These are phyloP conservation scores for Truncatella angustata DNA, from an alignment of 2,329 filamentous ascomycete genomes.

Conservation along the genomic window DNA sequence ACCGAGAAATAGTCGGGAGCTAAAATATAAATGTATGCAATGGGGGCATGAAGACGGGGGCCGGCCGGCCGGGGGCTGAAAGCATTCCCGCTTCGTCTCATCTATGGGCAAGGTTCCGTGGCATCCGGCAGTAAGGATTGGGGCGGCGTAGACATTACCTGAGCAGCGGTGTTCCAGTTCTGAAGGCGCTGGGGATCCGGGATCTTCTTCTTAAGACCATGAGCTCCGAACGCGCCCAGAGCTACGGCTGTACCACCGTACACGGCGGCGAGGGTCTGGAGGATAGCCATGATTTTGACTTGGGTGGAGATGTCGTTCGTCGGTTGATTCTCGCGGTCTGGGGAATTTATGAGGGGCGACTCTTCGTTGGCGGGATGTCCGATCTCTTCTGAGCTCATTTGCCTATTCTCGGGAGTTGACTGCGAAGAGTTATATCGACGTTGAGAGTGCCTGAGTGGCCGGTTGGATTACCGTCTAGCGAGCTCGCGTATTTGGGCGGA, in stretches of 20 bases:
- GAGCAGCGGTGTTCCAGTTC: conserved; percentile 63
- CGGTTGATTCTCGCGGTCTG: background rate
- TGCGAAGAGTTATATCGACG: background rate
- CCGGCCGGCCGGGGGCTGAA: too few species aligned
- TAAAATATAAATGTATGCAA: too few species aligned
- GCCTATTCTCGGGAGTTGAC: too few species aligned
- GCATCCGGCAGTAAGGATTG: too few species aligned
- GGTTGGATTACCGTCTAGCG: background rate
- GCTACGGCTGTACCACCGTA: conserved; percentile 61
- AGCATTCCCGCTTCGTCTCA: too few species aligned
- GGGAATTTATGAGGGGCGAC: background rate
- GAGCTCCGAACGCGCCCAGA: conserved; percentile 66
- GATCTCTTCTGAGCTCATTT: conserved; percentile 1
- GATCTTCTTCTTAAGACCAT: conserved; percentile 62
- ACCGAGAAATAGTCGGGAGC: background rate
- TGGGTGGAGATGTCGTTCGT: background rate
- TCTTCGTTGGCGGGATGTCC: background rate
- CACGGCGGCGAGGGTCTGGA: conserved; percentile 62
- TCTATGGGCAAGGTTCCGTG: too few species aligned
- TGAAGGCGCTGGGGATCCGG: conserved; percentile 56
- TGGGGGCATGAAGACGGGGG: too few species aligned
- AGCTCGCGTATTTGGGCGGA: background rate
- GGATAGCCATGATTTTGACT: conserved; percentile 24
- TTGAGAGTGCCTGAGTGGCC: background rate
- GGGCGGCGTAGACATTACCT: too few species aligned